Evolutionary conservation across 1,139 yeast genomes (phyloP).

Genomic region (Candida neerlandica): DNA sequence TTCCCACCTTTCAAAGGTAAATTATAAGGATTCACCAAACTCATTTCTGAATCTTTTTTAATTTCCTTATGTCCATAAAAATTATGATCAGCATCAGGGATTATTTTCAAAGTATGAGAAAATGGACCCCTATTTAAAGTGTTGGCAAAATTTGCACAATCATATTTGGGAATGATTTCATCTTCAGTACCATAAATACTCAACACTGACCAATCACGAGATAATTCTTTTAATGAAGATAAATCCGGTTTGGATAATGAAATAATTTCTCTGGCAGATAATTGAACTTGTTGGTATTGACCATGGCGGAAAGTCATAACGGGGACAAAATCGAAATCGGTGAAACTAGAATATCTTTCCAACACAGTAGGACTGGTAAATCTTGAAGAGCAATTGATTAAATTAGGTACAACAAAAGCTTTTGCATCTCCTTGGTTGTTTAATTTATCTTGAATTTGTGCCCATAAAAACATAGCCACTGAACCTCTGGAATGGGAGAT

Average conservation of each 20-base stretch:
- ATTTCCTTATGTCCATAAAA: constrained; percentile 56
- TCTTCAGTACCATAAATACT: constrained; percentile 76
- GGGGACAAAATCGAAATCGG: constrained; percentile 21
- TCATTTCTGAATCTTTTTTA: constrained; percentile 29
- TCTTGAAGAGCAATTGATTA: constrained; percentile 76
- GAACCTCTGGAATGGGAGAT: constrained; percentile 83
- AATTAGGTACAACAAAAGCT: constrained; percentile 54
- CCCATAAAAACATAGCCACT: constrained; percentile 79
- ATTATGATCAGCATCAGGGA: constrained; percentile 79
- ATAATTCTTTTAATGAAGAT: constrained; percentile 41
- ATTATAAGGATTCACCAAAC: constrained; percentile 36
- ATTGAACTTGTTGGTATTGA: constrained; percentile 33
- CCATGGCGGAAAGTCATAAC: constrained; percentile 49
- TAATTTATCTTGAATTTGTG: constrained; percentile 42
- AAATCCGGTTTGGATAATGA: constrained; percentile 59
- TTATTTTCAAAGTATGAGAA: constrained; percentile 56
- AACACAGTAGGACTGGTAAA: constrained; percentile 41
- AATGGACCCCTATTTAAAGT: constrained; percentile 52
- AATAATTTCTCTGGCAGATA: constrained; percentile 55
- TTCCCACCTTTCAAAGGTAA: constrained; percentile 48
- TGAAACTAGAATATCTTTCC: constrained; percentile 33
- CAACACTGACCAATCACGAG: constrained; percentile 54
- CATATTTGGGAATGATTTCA: constrained; percentile 62
- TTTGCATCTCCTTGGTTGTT: constrained; percentile 29
- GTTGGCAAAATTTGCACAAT: constrained; percentile 61